These are phyloP conservation scores for Metschnikowia amazonensis DNA, from an alignment of 805 yeast genomes.

Conservation along the genomic window DNA sequence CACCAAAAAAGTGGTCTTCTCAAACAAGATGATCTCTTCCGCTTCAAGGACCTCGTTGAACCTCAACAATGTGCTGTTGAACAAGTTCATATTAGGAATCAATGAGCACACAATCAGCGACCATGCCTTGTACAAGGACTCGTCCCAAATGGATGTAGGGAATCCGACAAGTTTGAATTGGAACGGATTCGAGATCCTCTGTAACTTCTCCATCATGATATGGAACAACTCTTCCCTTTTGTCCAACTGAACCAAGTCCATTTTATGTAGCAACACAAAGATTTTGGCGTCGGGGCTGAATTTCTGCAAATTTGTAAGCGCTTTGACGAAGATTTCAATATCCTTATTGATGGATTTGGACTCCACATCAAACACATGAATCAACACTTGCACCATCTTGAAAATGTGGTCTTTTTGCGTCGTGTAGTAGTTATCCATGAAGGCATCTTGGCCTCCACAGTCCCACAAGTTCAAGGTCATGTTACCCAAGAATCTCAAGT, in stretches of 20 bases:
- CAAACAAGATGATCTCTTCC: conserved; percentile 86
- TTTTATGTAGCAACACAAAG: conserved; percentile 87
- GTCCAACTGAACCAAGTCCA: conserved; percentile 90
- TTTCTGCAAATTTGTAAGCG: conserved; percentile 74
- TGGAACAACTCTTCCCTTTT: conserved; percentile 79
- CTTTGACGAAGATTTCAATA: conserved; percentile 83
- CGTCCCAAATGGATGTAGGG: conserved; percentile 97
- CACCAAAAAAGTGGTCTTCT: conserved; percentile 85
- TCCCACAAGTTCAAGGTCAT: conserved; percentile 97
- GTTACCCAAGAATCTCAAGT: conserved; percentile 85
- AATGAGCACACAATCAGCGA: conserved; percentile 90
- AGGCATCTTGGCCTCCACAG: conserved; percentile 97
- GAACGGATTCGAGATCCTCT: conserved; percentile 64
- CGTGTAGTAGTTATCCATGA: conserved; percentile 89
- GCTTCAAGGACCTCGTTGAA: conserved; percentile 76
- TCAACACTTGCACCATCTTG: conserved; percentile 91
- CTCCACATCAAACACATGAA: conserved; percentile 95
- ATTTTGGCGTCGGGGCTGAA: conserved; percentile 89
- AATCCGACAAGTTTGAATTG: conserved; percentile 73
- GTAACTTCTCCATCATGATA: conserved; percentile 79
- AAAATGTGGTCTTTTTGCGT: conserved; percentile 89
- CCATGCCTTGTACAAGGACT: conserved; percentile 94
- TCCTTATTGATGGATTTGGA: conserved; percentile 88
- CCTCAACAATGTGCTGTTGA: conserved; percentile 70
- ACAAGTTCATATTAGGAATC: conserved; percentile 83